Evolutionary conservation across 305 asterid species (phyloP).

Genomic region (Salvia sclarea): DNA sequence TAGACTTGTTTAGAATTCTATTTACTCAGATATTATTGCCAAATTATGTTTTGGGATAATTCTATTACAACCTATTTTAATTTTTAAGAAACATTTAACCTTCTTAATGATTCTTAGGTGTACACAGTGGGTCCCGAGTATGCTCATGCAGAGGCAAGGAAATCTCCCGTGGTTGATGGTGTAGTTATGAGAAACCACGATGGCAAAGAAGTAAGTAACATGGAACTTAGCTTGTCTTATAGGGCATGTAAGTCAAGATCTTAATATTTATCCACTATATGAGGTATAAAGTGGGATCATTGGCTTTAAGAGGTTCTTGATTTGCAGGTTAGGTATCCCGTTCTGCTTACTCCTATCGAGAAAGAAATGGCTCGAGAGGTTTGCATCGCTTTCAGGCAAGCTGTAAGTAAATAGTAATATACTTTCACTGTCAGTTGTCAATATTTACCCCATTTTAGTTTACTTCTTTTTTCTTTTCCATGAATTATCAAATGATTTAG

Average conservation of each 20-base stretch:
- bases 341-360: conserved; percentile 87
- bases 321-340: conserved; percentile 91
- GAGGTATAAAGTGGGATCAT: neutral
- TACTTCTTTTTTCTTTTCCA: neutral
- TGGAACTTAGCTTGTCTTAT: no score
- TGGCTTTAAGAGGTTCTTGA: neutral
- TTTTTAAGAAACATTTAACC: conserved; percentile 16
- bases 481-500: conserved; percentile 9
- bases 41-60: neutral
- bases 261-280: neutral
- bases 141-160: conserved; percentile 99
- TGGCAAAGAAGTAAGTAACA: conserved; percentile 88
- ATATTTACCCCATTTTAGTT: neutral
- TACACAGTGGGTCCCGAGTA: conserved; percentile 98
- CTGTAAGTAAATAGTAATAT: conserved; percentile 66
- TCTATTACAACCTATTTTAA: neutral
- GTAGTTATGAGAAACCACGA: conserved; percentile 98
- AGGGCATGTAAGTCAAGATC: no score
- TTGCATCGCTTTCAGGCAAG: conserved; percentile 92
- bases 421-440: no score
- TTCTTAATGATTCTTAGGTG: conserved; percentile 50
- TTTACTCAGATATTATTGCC: neutral
- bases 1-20: neutral
- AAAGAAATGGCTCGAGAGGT: conserved; percentile 96
- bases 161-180: conserved; percentile 99